Evolutionary conservation across 169 alveolate genomes (phyloP).

Genomic region (Plasmodium vinckei): DNA sequence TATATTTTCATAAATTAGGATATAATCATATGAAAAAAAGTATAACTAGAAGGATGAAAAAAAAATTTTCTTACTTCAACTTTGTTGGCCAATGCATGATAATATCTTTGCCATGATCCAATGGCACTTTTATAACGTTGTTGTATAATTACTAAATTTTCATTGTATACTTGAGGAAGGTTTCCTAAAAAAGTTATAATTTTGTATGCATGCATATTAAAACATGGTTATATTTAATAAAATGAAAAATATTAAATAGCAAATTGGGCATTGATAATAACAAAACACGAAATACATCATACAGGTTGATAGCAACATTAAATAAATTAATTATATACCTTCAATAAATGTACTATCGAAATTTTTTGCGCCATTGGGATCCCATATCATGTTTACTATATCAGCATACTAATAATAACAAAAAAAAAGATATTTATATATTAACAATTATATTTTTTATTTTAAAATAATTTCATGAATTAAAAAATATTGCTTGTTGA

Average conservation of each 20-base stretch:
- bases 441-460: background rate
- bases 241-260: background rate
- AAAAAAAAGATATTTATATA: background rate
- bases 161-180: constrained; percentile 32
- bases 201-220: background rate
- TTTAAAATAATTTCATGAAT: background rate
- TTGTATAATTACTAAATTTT: constrained; percentile 40
- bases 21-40: background rate
- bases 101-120: constrained; percentile 51
- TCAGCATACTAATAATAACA: constrained; percentile 32
- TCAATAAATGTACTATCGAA: constrained; percentile 44
- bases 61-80: constrained; percentile 17
- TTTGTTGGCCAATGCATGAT: constrained; percentile 49
- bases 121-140: constrained; percentile 43
- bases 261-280: background rate
- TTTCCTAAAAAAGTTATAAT: constrained; percentile 9
- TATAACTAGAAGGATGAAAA: background rate
- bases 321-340: constrained; percentile 35
- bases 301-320: background rate
- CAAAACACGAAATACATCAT: background rate
- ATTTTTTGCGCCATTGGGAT: constrained; percentile 48
- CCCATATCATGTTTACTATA: constrained; percentile 43
- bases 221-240: background rate
- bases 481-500: background rate
- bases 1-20: background rate